Evolutionary conservation across 75 land plant genomes (phyloP).

Genomic region (Chamaecyparis obtusa): DNA sequence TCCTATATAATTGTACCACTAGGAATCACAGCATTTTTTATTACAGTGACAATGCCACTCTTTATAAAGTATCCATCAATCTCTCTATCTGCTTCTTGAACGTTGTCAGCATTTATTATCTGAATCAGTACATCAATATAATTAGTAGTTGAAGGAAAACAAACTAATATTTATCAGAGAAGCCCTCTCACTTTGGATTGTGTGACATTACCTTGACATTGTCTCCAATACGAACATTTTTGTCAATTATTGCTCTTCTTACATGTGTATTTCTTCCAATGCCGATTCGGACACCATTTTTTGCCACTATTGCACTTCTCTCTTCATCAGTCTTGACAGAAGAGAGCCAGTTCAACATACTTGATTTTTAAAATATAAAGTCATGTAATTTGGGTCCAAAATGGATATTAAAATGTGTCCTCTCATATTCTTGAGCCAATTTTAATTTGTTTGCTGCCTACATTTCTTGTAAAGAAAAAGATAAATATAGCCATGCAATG

Average conservation of each 20-base stretch:
- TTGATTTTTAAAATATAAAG: neutral
- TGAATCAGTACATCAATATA: constrained; percentile 19
- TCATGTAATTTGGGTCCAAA: neutral
- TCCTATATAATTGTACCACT: constrained; percentile 24
- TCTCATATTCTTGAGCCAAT: constrained; percentile 1
- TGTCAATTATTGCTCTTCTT: constrained; percentile 63
- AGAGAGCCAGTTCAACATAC: neutral
- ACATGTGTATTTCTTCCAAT: constrained; percentile 49
- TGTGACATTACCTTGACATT: constrained; percentile 56
- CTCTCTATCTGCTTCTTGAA: constrained; percentile 76
- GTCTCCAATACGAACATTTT: constrained; percentile 67
- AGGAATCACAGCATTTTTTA: constrained; percentile 61
- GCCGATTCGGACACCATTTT: constrained; percentile 41
- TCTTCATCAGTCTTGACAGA: constrained; percentile 36
- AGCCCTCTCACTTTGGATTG: neutral
- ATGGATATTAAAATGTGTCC: neutral
- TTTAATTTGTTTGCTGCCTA: neutral
- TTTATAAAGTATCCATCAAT: constrained; percentile 61
- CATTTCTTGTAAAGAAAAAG: neutral
- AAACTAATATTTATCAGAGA: neutral
- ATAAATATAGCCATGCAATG: neutral
- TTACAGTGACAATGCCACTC: constrained; percentile 67
- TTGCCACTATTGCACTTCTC: constrained; percentile 8
- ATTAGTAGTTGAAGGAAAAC: neutral
- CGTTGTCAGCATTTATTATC: constrained; percentile 79